Base-by-base conservation (phyloP, 129 eudicot species). In the Rutidosis leptorrhynchoides region DNA sequence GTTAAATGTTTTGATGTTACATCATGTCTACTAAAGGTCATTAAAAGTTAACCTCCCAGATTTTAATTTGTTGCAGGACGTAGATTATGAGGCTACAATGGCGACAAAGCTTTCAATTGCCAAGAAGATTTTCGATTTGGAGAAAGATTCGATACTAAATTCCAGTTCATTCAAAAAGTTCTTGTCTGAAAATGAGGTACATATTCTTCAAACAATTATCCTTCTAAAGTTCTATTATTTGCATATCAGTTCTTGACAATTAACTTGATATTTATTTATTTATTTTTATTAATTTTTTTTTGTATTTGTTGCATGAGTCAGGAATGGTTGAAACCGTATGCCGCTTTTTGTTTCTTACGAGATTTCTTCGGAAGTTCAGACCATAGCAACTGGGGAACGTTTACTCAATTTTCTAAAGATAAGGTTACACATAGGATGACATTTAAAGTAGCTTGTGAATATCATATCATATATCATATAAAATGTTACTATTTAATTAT, bases 271-370 rank as follows among this genome's bases (percentile, higher is more conserved):
- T 26, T 29, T n/a, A n/a, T n/a, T n/a, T n/a, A n/a, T n/a, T n/a
- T n/a, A n/a, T n/a, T n/a, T n/a, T n/a, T n/a, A n/a, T n/a, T n/a
- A n/a, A n/a, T n/a, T 1, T 52, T 56, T 46, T 78, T 57, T 51
- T 78, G 22, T 56, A 19, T 74, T 69, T 60, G 23, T 74, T 62
- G 25, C 17, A 61, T 16, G 78, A 22, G 1, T 59, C 86, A 94
- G 99, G 99, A 94, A 51, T 94, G 99, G 99, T 75, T 94, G 65
- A 89, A 74, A 66, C 97, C 99, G 26, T 94, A 94, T 75, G 99
- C 99, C 48, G 99, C 97, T 40, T 94, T 94, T 80, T 94, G 99
- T 80, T 94, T 94, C 52, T 73, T 94, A 33, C 90, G 97, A 21
- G 97, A 94, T 77, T 94, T 94, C 80, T 94, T 94, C 65, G 99